phyloP scores from a whole-genome alignment of 805 yeast genomes.

The Yamadazyma ubonensis region DNA sequence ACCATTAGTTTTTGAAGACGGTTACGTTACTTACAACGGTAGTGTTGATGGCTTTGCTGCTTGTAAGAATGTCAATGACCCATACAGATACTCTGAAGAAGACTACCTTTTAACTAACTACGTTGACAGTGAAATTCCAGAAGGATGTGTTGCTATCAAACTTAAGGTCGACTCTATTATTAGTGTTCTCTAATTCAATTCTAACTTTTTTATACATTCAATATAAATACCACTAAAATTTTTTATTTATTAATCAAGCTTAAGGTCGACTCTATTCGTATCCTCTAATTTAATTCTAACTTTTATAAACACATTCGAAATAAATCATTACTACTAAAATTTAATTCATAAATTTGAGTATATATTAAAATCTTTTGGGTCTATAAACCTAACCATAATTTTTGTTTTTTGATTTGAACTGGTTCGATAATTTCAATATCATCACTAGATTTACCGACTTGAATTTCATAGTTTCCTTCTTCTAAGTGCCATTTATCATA shows the following conservation, averaged over 20 bases:
- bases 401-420: slow-evolving; percentile 10
- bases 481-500: slow-evolving; percentile 26
- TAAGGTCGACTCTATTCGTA: too few species aligned
- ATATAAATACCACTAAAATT: too few species aligned
- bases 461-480: slow-evolving; percentile 24
- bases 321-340: too few species aligned
- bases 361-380: not conserved
- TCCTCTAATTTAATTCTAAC: too few species aligned
- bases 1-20: slow-evolving; percentile 9
- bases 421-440: slow-evolving; percentile 13
- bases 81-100: slow-evolving; percentile 25
- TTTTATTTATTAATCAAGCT: too few species aligned
- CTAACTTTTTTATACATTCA: too few species aligned
- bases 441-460: slow-evolving; percentile 24
- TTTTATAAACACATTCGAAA: too few species aligned
- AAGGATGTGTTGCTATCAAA: slow-evolving; percentile 4
- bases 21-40: slow-evolving; percentile 19
- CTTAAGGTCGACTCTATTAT: slow-evolving; percentile 2
- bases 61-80: slow-evolving; percentile 27
- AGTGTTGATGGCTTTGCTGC: slow-evolving; percentile 23
- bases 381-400: slow-evolving; percentile 13
- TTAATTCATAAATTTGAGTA: too few species aligned
- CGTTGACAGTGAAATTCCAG: not conserved
- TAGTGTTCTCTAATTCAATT: slow-evolving; percentile 3
- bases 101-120: slow-evolving; percentile 5